Base-by-base conservation (phyloP, 495 filamentous ascomycete species). In the Saxispiralis lemnorum region DNA sequence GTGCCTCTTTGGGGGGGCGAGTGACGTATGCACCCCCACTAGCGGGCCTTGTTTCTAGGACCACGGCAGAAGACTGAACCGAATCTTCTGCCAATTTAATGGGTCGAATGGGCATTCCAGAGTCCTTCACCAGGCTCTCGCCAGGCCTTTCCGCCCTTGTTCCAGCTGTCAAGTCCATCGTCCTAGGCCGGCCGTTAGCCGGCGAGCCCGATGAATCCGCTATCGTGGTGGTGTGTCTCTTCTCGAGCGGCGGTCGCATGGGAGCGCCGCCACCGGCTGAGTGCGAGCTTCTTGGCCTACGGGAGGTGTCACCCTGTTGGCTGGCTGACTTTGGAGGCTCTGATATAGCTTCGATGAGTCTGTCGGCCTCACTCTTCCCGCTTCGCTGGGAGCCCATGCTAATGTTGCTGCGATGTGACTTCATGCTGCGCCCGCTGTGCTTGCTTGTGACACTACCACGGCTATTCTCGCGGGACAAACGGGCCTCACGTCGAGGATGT, bases 311-410 rank as follows among this genome's bases (percentile, higher is more conserved):
- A 4, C 61, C 9, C 49, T 53, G 44, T 60, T 62, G 38, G 59
- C 60, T 53, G 30, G 51, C 49, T 7, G 68, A 45, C 11, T 68
- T 37, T 1, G 72, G 51, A 2, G 81, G 68, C 38, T 75, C 75
- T 47, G 78, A 73, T 14, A 87, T 81, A 1, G 78, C 81, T 44
- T 78, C 78, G 38, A 85, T 85, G 2, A 86, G 63, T 18, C 80
- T 59, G 50, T 87, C 80, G 1, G 79, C 78, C 31, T 84, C 79
- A 49, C 79, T 83, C 55, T 64, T 69, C 10, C 54, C 61, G 48
- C 76, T 81, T 41, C 56, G 39, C 3, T 20, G 24, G 2, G 53
- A 53, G 0, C 40, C 38, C 11, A 32, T 15, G 35, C 51, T 70
- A 30, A 53, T 61, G 49, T 73, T 75, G 39, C 52, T 79, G 4